Evolutionary conservation across 1,284 basidiomycete genomes (phyloP), one percentile per base, ranked within the genome.

Genomic region (Ustilago esculenta): DNA sequence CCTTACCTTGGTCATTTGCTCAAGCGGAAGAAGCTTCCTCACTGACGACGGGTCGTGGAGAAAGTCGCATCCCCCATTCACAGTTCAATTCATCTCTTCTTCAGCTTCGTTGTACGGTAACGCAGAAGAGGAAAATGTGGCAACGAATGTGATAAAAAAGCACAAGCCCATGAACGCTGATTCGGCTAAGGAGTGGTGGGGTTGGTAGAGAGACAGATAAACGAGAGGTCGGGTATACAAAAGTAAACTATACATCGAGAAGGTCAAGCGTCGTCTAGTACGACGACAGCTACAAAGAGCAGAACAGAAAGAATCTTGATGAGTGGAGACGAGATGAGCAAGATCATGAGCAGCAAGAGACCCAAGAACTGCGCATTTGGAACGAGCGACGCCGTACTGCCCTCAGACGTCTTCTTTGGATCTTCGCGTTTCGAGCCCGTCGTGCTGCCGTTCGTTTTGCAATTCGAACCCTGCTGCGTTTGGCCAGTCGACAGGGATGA

Each of bases 291-390:
- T 10, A 54, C 33, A 40, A 69, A 63, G 8, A 69, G 54, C 20
- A 61, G 12, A 10, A 69, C 55, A n/a, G 66, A 69, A n/a, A 69
- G 47, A 15, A 69, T 21, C 44, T 69, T 69, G 47, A 69, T 69
- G 25, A 69, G 55, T 0, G 66, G 59, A 5, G 66, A 69, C 15
- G 66, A 69, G 43, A 69, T 57, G 39, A 69, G 55, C 24, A 69
- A 25, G 12, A 69, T 57, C 54, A 69, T 40, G 21, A 69, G 50
- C 34, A 69, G 55, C 50, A 68, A 49, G 27, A 69, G 35, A 3
- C 50, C 59, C 29, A 58, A 39, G 36, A 58, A 69, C 11, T 69
- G 59, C 5, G 59, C 59, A 21, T 69, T 69, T 4, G 66, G 66
- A 1, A 37, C 41, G 14, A 63, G 15, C 20, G 55, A 30, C 27